phyloP scores from a whole-genome alignment of 202 grass and related monocot genomes.

The Schoenoplectus tabernaemontani region DNA sequence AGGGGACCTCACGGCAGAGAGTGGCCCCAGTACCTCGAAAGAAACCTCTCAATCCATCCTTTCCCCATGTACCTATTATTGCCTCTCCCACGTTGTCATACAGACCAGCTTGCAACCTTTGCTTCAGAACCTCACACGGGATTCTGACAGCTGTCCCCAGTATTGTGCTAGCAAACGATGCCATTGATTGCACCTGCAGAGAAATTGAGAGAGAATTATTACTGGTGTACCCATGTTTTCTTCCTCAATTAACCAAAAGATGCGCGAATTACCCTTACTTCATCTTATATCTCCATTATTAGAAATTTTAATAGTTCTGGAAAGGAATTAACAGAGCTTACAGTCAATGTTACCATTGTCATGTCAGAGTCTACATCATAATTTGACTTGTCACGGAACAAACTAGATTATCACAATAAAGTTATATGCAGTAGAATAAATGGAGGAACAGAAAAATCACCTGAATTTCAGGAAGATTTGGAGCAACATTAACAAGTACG shows the following conservation, averaged over 20 bases:
- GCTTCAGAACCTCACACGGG: slow-evolving; percentile 87
- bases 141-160: slow-evolving; percentile 86
- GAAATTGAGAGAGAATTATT: neutral
- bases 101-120: slow-evolving; percentile 83
- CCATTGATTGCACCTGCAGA: slow-evolving; percentile 77
- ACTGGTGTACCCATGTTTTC: neutral
- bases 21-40: slow-evolving; percentile 93
- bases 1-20: slow-evolving; percentile 90
- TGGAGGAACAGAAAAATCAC: slow-evolving; percentile 24
- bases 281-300: neutral
- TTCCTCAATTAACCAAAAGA: neutral
- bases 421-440: neutral
- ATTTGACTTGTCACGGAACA: neutral
- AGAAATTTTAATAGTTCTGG: neutral
- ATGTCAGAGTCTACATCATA: neutral
- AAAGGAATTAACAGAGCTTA: neutral
- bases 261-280: neutral
- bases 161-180: slow-evolving; percentile 95
- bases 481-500: slow-evolving; percentile 75
- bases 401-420: neutral
- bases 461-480: slow-evolving; percentile 86
- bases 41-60: slow-evolving; percentile 76
- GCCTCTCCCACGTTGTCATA: slow-evolving; percentile 92
- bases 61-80: slow-evolving; percentile 71
- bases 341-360: neutral